Conservation (phyloP, 805 yeast genomes). For the Candida pseudofarinosa region DNA sequence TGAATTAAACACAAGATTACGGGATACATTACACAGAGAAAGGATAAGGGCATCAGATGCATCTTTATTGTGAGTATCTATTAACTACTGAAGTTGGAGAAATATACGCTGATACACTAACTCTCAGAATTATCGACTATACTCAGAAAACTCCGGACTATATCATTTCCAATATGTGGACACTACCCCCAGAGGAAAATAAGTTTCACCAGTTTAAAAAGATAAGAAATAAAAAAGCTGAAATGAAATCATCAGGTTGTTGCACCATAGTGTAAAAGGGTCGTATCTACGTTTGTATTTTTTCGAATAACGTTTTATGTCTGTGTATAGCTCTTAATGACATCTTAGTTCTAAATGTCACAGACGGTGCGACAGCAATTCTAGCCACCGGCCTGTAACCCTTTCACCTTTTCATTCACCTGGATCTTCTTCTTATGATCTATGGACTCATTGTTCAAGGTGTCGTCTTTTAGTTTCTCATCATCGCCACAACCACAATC, state of each 20-base stretch:
- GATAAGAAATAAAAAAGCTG: conserved; percentile 6
- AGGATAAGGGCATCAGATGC: conserved; percentile 65
- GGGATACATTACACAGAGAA: conserved; percentile 48
- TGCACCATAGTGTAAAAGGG: conserved; percentile 24
- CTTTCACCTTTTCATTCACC: conserved; percentile 43
- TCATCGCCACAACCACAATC: conserved; percentile 94
- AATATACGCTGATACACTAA: conserved; percentile 3
- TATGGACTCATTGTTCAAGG: conserved; percentile 30
- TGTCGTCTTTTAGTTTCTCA: conserved; percentile 48
- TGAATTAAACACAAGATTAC: conserved; percentile 52
- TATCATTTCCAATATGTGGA: conserved; percentile 44
- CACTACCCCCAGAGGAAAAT: conserved; percentile 29
- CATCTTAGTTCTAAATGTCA: background rate
- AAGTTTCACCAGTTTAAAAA: conserved; percentile 26
- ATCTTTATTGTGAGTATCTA: conserved; percentile 35
- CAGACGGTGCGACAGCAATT: background rate
- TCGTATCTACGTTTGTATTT: too few species aligned
- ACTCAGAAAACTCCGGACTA: conserved; percentile 44
- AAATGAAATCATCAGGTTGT: conserved; percentile 16
- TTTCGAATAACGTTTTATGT: conserved; percentile 2
- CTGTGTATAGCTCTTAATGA: background rate
- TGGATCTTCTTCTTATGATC: conserved; percentile 44
- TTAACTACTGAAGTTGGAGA: background rate
- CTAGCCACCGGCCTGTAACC: conserved; percentile 42
- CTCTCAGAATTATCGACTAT: conserved; percentile 33